Percentiles rank a stretch among this genome's conserved stretches.
Evolutionary conservation across 495 filamentous ascomycete genomes (phyloP).

Genomic region (Aspergillus sparsus): DNA sequence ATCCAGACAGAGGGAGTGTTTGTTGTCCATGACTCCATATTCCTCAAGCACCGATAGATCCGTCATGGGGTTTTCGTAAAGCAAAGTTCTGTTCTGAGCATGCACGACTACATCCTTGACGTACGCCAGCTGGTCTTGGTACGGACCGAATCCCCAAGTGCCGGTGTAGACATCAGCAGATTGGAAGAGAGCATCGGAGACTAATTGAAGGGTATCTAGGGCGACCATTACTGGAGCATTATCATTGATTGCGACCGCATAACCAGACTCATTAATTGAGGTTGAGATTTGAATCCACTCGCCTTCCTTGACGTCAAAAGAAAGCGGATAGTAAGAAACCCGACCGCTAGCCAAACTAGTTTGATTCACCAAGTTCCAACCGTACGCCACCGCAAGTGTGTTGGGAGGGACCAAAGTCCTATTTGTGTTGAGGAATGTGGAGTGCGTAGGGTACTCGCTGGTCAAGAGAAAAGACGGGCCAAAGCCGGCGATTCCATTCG

Average conservation of each 20-base stretch:
- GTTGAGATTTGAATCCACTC: constrained; percentile 20
- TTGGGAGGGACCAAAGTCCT: constrained; percentile 20
- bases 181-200: not conserved
- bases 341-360: constrained; percentile 17
- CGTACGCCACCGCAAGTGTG: constrained; percentile 21
- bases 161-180: constrained; percentile 21
- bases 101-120: constrained; percentile 34
- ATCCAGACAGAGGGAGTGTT: constrained; percentile 29
- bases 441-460: constrained; percentile 12
- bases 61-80: constrained; percentile 32
- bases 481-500: constrained; percentile 20
- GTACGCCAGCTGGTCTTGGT: constrained; percentile 32
- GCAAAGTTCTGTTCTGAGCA: constrained; percentile 29
- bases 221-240: constrained; percentile 14
- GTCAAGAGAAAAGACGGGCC: constrained; percentile 25
- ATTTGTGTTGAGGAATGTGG: constrained; percentile 19
- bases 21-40: constrained; percentile 28
- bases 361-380: constrained; percentile 26
- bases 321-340: constrained; percentile 9
- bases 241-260: constrained; percentile 20
- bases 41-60: constrained; percentile 26
- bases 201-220: constrained; percentile 4
- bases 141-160: constrained; percentile 39
- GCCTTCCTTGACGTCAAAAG: constrained; percentile 20
- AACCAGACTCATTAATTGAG: constrained; percentile 23